Conservation (phyloP, 768 basidiomycete species). For the Naganishia antarctica region DNA sequence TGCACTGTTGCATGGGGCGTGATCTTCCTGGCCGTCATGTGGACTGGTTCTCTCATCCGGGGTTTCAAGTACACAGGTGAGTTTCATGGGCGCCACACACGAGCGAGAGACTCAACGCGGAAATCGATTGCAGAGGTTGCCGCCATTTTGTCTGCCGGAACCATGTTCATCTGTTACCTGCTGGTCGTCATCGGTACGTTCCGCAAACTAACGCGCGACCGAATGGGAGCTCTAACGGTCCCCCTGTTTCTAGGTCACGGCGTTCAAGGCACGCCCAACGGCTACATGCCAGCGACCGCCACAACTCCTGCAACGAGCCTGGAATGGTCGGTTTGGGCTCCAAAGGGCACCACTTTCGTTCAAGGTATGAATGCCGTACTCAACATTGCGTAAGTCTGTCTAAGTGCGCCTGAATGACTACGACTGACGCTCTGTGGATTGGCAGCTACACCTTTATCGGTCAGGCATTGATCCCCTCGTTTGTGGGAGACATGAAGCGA, state of each 20-base stretch:
- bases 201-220: not conserved
- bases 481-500: slow-evolving; percentile 35
- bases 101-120: not conserved
- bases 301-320: slow-evolving; percentile 23
- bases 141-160: slow-evolving; percentile 25
- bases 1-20: slow-evolving; percentile 33
- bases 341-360: slow-evolving; percentile 35
- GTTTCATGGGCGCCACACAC: not conserved
- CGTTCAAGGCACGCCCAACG: slow-evolving; percentile 35
- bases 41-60: slow-evolving; percentile 29
- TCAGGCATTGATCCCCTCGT: slow-evolving; percentile 37
- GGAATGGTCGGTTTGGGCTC: slow-evolving; percentile 35
- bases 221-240: not conserved
- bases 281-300: slow-evolving; percentile 26
- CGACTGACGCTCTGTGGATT: not conserved
- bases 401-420: not conserved
- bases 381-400: slow-evolving; percentile 24
- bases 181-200: slow-evolving; percentile 35
- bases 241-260: slow-evolving; percentile 22
- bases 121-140: not conserved
- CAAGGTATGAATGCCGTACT: slow-evolving; percentile 28
- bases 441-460: slow-evolving; percentile 33
- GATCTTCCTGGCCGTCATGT: slow-evolving; percentile 30
- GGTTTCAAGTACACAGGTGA: slow-evolving; percentile 29
- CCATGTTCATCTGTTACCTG: slow-evolving; percentile 33